These are phyloP conservation scores for Amphibolis antarctica DNA, from an alignment of 106 monocot species.

Conservation along the genomic window DNA sequence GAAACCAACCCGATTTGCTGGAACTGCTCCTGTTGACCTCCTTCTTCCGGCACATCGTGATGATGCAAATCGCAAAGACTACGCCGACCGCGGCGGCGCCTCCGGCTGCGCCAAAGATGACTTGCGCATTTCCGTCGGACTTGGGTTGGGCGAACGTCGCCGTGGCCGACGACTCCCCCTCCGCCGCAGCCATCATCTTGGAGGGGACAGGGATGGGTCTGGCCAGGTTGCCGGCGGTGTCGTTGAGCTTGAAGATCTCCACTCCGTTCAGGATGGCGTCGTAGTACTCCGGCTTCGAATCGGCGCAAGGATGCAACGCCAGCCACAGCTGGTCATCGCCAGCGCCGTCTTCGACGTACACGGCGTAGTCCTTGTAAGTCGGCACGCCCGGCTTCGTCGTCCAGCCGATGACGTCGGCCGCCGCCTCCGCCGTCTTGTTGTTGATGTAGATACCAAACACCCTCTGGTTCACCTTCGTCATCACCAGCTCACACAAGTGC, in stretches of 20 bases:
- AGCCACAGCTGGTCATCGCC: conserved; percentile 57
- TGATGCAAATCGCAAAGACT: conserved; percentile 31
- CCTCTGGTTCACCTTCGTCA: conserved; percentile 54
- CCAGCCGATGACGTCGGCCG: conserved; percentile 65
- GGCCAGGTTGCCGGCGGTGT: conserved; percentile 39
- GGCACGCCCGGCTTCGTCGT: conserved; percentile 32
- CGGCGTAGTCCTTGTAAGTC: conserved; percentile 61
- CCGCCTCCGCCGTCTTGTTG: conserved; percentile 63
- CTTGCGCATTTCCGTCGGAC: not conserved
- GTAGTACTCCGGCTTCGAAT: conserved; percentile 31
- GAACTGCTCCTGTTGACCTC: conserved; percentile 4
- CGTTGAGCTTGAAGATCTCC: conserved; percentile 58
- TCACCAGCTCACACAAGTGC: conserved; percentile 72
- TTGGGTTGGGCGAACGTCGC: not conserved
- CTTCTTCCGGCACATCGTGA: conserved; percentile 37
- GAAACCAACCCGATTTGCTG: conserved; percentile 22
- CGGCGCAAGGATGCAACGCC: conserved; percentile 39
- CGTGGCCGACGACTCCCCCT: not conserved
- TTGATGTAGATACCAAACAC: conserved; percentile 71
- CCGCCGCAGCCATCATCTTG: conserved; percentile 24
- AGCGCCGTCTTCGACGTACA: conserved; percentile 24
- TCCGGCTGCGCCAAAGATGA: conserved; percentile 13
- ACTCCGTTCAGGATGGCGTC: conserved; percentile 51
- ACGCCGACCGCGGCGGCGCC: conserved; percentile 21
- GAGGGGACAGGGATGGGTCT: conserved; percentile 54